These are phyloP conservation scores for Umbelopsis sp. DNA, from an alignment of 371 early-diverging fungal genomes.

Conservation along the genomic window DNA sequence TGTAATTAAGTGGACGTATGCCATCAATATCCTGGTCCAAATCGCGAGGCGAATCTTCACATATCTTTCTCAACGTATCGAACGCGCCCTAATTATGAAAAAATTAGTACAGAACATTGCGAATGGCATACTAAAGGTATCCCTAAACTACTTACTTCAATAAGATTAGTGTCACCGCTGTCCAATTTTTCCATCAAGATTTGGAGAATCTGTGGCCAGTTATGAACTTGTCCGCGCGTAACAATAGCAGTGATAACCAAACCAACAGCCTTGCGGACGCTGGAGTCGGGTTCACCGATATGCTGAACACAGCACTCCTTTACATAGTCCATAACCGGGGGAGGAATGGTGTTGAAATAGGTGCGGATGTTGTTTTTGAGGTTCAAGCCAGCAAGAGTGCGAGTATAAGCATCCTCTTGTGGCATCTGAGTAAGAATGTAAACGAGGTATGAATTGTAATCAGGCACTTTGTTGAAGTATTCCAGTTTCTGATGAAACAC, in stretches of 20 bases:
- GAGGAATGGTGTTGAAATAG: conserved; percentile 61
- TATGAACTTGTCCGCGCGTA: conserved; percentile 64
- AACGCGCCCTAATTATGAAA: conserved; percentile 55
- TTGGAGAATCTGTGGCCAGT: conserved; percentile 86
- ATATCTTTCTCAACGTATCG: conserved; percentile 86
- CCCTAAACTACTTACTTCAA: conserved; percentile 63
- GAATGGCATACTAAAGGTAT: background rate
- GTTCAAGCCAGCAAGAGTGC: conserved; percentile 86
- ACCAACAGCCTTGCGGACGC: conserved; percentile 71
- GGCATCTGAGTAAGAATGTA: conserved; percentile 82
- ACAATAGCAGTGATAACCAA: conserved; percentile 84
- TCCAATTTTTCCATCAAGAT: conserved; percentile 77
- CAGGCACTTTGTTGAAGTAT: conserved; percentile 82
- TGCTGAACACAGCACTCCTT: conserved; percentile 73
- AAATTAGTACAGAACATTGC: background rate
- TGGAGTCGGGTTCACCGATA: conserved; percentile 74
- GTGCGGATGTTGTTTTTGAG: conserved; percentile 86
- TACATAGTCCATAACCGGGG: conserved; percentile 73
- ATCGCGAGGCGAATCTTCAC: conserved; percentile 87
- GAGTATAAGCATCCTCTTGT: conserved; percentile 62
- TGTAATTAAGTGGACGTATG: conserved; percentile 74
- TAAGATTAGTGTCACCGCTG: conserved; percentile 65
- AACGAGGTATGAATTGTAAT: conserved; percentile 88
- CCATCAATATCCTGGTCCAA: conserved; percentile 75
- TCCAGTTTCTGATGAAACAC: conserved; percentile 71